phyloP scores from a whole-genome alignment of 257 asterid species.

The Solanum sitiens region DNA sequence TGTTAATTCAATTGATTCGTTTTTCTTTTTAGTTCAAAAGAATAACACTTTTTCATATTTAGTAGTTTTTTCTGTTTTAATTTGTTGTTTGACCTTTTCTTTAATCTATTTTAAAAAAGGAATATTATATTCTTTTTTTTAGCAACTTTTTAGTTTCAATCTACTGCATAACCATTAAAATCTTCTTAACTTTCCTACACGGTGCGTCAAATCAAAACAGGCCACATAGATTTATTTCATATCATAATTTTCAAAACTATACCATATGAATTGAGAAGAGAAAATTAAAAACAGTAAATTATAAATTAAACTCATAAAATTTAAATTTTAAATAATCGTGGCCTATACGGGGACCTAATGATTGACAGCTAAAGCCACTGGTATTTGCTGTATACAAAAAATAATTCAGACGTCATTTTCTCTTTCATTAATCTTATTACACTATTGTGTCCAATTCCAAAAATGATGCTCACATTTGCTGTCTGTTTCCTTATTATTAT shows the following conservation, averaged over 20 bases:
- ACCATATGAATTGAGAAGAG: neutral
- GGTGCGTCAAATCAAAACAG: no score
- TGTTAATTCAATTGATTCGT: no score
- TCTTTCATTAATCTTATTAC: neutral
- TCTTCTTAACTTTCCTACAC: no score
- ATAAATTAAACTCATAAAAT: neutral
- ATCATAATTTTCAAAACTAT: neutral
- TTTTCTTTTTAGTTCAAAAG: no score
- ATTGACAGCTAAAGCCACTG: neutral
- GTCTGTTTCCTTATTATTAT: neutral
- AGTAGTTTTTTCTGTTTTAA: no score
- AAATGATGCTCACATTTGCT: neutral
- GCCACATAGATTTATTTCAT: neutral
- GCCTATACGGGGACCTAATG: neutral
- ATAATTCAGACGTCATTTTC: neutral
- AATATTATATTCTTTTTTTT: no score
- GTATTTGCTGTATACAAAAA: neutral
- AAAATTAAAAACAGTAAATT: neutral
- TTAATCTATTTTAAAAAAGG: no score
- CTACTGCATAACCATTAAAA: no score
- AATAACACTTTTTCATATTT: neutral
- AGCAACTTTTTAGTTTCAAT: no score
- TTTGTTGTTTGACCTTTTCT: neutral
- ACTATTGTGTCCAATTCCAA: neutral
- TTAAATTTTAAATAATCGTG: fast-evolving